Evolutionary conservation across 208 protist genomes (phyloP), one percentile per base, ranked within the genome.

Genomic region (Crithidia mellificae): DNA sequence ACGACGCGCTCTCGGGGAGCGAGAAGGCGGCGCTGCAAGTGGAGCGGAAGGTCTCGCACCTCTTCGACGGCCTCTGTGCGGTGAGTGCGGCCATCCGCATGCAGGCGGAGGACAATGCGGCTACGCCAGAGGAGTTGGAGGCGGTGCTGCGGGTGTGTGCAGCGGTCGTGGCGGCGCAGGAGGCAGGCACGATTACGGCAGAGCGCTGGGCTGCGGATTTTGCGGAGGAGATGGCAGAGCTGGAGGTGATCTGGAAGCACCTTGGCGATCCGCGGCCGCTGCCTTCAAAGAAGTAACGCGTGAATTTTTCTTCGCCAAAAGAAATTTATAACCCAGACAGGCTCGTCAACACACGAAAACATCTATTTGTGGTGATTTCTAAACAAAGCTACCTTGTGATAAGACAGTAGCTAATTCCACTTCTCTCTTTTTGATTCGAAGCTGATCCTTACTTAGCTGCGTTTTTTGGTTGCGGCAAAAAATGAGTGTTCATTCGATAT

Each of bases 21-120:
- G 75, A 74, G 46, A 82, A 77, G 62, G 57, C 53, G 4, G 41
- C 63, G 1, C 54, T 74, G 41, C 59, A 55, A 51, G 15, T 19
- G 24, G 78, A 78, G 67, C 71, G 52, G 4, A 38, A 50, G 19
- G 52, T 63, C n/a, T 50, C 56, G 19, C 84, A 91, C 57, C 71
- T 85, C 36, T 87, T 73, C 43, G 83, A 88, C 24, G 85, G 77
- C 15, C 62, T 94, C 1, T 85, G 75, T 49, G 85, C 88, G 6
- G 66, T 74, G 12, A 88, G 76, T 54, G 81, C 78, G 32, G 77
- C 80, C 2, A 72, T 90, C 14, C 73, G 79, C 22, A 72, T 85
- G 68, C 72, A 79, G 68, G 58, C 83, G 36, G 76, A 81, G 67
- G 58, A 53, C 25, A 53, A 34, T 6, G 5, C 39, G 0, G 46